phyloP scores from a whole-genome alignment of 148 eudicot genomes.

The Silene latifolia region DNA sequence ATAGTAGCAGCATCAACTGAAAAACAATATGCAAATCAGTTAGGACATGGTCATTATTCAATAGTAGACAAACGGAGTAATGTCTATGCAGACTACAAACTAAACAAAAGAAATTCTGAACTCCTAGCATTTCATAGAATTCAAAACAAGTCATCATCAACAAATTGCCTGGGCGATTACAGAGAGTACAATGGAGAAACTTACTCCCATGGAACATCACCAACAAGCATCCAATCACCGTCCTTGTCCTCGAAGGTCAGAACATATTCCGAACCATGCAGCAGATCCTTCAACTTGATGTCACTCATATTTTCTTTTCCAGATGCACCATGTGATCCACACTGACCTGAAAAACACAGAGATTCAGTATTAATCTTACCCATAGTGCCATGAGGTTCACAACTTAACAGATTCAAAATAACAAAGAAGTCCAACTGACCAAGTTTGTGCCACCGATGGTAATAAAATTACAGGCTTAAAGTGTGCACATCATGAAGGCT shows the following conservation, averaged over 20 bases:
- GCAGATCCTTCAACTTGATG: no score
- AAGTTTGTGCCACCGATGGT: no score
- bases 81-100: background rate
- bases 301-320: no score
- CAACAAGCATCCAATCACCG: no score
- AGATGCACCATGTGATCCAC: no score
- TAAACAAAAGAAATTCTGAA: background rate
- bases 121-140: background rate
- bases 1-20: conserved; percentile 74
- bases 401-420: background rate
- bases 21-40: conserved; percentile 18
- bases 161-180: background rate
- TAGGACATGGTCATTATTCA: conserved; percentile 11
- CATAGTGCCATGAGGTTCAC: background rate
- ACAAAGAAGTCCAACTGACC: background rate
- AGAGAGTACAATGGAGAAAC: no score
- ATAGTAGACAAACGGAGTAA: no score
- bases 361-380: conserved; percentile 14
- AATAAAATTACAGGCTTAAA: conserved; percentile 18
- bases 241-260: no score
- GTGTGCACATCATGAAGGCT: background rate
- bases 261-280: no score
- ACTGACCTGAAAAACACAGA: no score
- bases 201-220: no score
- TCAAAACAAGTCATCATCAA: background rate